Conservation (phyloP, 208 protist genomes). For the Borovskyia barvae region DNA sequence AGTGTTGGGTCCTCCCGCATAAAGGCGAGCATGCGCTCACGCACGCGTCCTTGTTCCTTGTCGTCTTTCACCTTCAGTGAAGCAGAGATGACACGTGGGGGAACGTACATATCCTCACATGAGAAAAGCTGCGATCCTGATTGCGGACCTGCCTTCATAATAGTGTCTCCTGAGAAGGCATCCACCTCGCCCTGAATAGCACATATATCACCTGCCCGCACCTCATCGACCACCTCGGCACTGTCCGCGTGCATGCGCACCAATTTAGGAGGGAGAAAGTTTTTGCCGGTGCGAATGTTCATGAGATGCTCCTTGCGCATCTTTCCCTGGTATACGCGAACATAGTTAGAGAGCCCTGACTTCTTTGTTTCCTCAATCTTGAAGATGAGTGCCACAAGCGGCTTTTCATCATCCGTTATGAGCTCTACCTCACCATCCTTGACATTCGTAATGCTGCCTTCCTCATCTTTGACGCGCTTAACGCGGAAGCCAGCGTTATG, state of each 20-base stretch:
- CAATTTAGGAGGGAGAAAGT: constrained; percentile 94
- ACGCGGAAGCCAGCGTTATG: constrained; percentile 74
- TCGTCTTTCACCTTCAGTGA: constrained; percentile 91
- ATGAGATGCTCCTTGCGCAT: constrained; percentile 90
- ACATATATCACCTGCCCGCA: constrained; percentile 97
- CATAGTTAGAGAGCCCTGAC: constrained; percentile 97
- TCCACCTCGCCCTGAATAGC: constrained; percentile 98
- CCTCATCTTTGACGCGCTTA: constrained; percentile 88
- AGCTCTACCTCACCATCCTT: constrained; percentile 83
- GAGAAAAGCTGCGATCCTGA: constrained; percentile 61
- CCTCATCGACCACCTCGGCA: constrained; percentile 93
- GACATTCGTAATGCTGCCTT: constrained; percentile 66
- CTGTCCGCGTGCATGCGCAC: constrained; percentile 98
- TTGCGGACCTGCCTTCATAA: constrained; percentile 84
- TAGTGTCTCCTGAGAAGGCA: constrained; percentile 96
- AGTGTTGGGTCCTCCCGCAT: constrained; percentile 97
- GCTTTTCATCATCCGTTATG: constrained; percentile 87
- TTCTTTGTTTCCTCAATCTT: constrained; percentile 97
- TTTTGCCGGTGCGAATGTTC: constrained; percentile 87
- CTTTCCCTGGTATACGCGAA: constrained; percentile 98
- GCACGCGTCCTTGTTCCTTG: constrained; percentile 67
- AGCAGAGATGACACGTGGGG: constrained; percentile 97
- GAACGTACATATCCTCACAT: constrained; percentile 97
- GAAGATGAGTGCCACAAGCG: constrained; percentile 96
- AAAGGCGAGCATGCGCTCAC: constrained; percentile 89